phyloP scores from a whole-genome alignment of 352 stramenopile genomes.

The Pythium sp. region DNA sequence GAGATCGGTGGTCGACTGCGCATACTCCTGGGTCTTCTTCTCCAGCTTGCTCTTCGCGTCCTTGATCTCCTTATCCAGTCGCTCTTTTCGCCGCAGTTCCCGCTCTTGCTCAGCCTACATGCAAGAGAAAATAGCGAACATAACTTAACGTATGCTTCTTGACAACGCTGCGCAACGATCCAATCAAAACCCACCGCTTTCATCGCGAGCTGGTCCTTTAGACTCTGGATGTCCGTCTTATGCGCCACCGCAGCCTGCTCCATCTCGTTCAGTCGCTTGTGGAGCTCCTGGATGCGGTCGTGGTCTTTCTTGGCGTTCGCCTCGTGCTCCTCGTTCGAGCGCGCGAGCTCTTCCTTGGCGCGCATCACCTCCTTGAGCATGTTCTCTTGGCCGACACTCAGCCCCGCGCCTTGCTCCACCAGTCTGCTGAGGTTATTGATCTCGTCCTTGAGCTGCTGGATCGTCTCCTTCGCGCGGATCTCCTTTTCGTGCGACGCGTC shows the following conservation, averaged over 20 bases:
- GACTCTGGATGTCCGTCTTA: slow-evolving; percentile 74
- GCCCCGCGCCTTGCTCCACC: slow-evolving; percentile 92
- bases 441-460: slow-evolving; percentile 95
- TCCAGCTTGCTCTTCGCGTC: slow-evolving; percentile 89
- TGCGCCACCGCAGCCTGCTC: slow-evolving; percentile 48
- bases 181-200: slow-evolving; percentile 39
- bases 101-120: slow-evolving; percentile 79
- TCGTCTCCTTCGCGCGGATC: slow-evolving; percentile 92
- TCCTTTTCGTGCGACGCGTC: slow-evolving; percentile 95
- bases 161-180: slow-evolving; percentile 15
- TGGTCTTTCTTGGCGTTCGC: slow-evolving; percentile 79
- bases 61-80: slow-evolving; percentile 92
- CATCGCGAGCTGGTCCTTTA: slow-evolving; percentile 86
- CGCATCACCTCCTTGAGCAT: slow-evolving; percentile 91
- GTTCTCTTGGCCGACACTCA: slow-evolving; percentile 92
- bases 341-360: slow-evolving; percentile 87
- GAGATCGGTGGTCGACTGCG: slow-evolving; percentile 44
- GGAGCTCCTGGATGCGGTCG: slow-evolving; percentile 75
- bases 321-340: slow-evolving; percentile 84
- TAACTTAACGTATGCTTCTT: background rate
- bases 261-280: slow-evolving; percentile 65
- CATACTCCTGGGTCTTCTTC: slow-evolving; percentile 70
- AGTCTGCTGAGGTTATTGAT: slow-evolving; percentile 94
- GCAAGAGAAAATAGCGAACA: slow-evolving; percentile 13
- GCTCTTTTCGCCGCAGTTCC: slow-evolving; percentile 86